These are phyloP conservation scores for Boletus patriciae DNA, from an alignment of 768 basidiomycete species.

Conservation along the genomic window DNA sequence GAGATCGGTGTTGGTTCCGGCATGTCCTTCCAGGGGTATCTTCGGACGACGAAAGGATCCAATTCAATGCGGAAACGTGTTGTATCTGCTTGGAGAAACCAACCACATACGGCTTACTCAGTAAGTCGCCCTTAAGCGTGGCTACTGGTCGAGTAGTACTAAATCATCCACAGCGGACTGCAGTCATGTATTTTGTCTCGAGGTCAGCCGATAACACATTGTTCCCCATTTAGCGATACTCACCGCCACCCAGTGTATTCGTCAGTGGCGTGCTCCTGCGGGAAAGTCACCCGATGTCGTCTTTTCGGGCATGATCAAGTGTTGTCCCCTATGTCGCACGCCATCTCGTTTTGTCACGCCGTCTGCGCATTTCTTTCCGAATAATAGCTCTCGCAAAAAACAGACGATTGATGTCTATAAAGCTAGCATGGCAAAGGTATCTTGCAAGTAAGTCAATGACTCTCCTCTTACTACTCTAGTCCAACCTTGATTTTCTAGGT, in stretches of 20 bases:
- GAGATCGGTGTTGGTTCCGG: constrained; percentile 73
- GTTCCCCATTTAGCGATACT: not conserved
- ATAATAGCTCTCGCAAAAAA: constrained; percentile 53
- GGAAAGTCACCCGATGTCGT: constrained; percentile 52
- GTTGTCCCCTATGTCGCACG: constrained; percentile 75
- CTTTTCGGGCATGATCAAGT: constrained; percentile 63
- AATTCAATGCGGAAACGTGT: constrained; percentile 52
- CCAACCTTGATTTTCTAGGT: constrained; percentile 38
- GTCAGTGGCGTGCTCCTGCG: constrained; percentile 68
- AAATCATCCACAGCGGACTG: constrained; percentile 54
- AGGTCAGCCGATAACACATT: constrained; percentile 40
- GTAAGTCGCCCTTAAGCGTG: constrained; percentile 38
- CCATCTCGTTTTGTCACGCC: constrained; percentile 70
- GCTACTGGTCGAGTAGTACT: constrained; percentile 1
- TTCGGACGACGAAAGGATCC: constrained; percentile 23
- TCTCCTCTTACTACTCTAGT: not conserved
- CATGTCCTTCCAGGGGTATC: constrained; percentile 42
- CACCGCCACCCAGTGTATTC: constrained; percentile 58
- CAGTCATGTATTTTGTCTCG: constrained; percentile 74
- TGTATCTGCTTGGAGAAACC: constrained; percentile 78
- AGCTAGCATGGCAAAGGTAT: constrained; percentile 67
- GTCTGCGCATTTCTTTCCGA: constrained; percentile 64
- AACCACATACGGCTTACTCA: constrained; percentile 62
- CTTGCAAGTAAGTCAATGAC: constrained; percentile 55
- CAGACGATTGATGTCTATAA: constrained; percentile 58